Evolutionary conservation across 495 filamentous ascomycete species (phyloP), one percentile per base, ranked within the genome.

Genomic region (Chaetomidium leptoderma): DNA sequence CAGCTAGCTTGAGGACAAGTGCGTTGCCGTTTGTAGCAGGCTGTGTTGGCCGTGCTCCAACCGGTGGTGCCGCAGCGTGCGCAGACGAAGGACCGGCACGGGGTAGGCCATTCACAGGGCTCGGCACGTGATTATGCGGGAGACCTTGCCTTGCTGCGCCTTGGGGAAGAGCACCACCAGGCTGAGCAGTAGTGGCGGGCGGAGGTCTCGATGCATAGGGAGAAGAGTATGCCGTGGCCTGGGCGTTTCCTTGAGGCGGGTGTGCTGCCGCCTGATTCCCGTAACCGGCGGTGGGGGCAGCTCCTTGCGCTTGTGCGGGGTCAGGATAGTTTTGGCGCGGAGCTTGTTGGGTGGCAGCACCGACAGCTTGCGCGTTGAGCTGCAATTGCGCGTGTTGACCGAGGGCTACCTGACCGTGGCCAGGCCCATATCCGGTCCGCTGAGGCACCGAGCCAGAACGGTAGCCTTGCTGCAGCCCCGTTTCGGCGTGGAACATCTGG

Each of bases 141-240:
- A 53, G 21, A 27, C 51, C 57, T 37, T 63, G 69, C 13, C 56
- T 51, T 37, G 59, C 48, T 42, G 59, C 53, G 35, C 57, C 53
- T 37, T 64, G 63, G 5, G 58, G 61, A 9, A 53, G 50, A 16
- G n/a, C n/a, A n/a, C 43, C 56, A 19, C 56, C 60, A 30, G 61
- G 32, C 35, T 65, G 66, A 14, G 57, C 43, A 21, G 63, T 11
- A 13, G 57, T 42, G 8, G 58, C 23, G 21, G 65, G 63, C 13
- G 70, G 65, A 7, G 74, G 65, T 24, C 67, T 68, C 45, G 74
- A 66, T 36, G 70, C 65, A 53, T 79, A 76, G 9, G 76, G 75
- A 7, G 76, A 77, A 37, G 70, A 72, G 53, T 78, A 78, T 4
- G 73, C 65, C 30, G 70, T 66, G 45, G 68, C 59, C 51, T 72